Percentiles rank a stretch among this genome's conserved stretches.
These are phyloP conservation scores for Asterionellopsis glacialis DNA, from an alignment of 108 stramenopile genomes.

Conservation along the genomic window DNA sequence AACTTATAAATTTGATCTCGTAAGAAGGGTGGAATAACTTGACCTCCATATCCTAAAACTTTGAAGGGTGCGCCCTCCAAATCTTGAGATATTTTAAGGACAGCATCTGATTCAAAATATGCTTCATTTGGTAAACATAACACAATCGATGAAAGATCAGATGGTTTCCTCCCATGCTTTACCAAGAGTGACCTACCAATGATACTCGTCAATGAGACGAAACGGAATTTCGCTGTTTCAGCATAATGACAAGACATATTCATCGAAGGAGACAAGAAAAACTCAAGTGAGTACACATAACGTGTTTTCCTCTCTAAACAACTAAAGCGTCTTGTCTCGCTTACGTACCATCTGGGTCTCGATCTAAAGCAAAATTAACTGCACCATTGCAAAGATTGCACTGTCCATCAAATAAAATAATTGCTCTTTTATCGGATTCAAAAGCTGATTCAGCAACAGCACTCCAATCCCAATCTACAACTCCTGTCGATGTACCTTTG, in stretches of 20 bases:
- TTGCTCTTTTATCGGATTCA: conserved; percentile 33
- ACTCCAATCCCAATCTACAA: conserved; percentile 19
- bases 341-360: conserved; percentile 21
- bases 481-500: too few species aligned
- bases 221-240: conserved; percentile 26
- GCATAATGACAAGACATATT: not conserved
- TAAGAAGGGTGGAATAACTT: conserved; percentile 33
- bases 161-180: conserved; percentile 14
- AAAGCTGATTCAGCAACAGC: conserved; percentile 10
- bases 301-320: too few species aligned
- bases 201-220: conserved; percentile 26
- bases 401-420: conserved; percentile 67
- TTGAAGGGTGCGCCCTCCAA: not conserved
- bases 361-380: conserved; percentile 58
- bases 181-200: conserved; percentile 29
- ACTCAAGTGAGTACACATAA: not conserved
- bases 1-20: conserved; percentile 49
- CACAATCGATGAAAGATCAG: conserved; percentile 12
- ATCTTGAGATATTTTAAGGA: conserved; percentile 14
- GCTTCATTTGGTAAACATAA: conserved; percentile 10
- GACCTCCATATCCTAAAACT: conserved; percentile 16
- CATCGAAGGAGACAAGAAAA: not conserved
- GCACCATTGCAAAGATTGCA: conserved; percentile 69
- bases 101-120: conserved; percentile 25
- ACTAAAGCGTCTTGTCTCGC: too few species aligned